Evolutionary conservation across 208 protist genomes (phyloP).

Genomic region (Trichomonas tenax): DNA sequence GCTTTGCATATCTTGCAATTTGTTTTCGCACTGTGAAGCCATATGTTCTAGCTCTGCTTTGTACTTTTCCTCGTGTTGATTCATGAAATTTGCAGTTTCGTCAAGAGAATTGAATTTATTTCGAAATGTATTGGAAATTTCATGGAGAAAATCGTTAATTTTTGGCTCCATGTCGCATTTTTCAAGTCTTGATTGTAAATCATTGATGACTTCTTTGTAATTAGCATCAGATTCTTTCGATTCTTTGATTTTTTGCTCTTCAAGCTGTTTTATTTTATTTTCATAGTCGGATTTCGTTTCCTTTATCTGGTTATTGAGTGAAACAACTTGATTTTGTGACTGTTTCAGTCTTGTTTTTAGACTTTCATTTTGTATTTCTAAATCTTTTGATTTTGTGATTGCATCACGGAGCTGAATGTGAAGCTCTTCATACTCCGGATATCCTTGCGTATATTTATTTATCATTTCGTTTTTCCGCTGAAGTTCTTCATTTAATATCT

Average conservation of each 20-base stretch:
- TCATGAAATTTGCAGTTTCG: background rate
- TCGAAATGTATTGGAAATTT: background rate
- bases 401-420: background rate
- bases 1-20: background rate
- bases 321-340: background rate
- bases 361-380: background rate
- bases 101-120: background rate
- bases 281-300: background rate
- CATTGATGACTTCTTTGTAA: background rate
- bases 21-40: background rate
- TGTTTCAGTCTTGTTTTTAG: background rate
- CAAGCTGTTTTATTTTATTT: background rate
- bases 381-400: background rate
- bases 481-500: background rate
- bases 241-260: background rate
- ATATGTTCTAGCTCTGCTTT: background rate
- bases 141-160: background rate
- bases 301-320: background rate
- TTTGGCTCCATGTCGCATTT: background rate
- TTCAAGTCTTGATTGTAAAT: background rate
- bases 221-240: background rate
- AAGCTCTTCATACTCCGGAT: background rate
- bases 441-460: background rate
- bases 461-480: background rate
- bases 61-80: background rate